Percentiles rank a stretch among this genome's conserved stretches.
Evolutionary conservation across 768 basidiomycete genomes (phyloP).

Genomic region (Rhodocollybia butyracea): DNA sequence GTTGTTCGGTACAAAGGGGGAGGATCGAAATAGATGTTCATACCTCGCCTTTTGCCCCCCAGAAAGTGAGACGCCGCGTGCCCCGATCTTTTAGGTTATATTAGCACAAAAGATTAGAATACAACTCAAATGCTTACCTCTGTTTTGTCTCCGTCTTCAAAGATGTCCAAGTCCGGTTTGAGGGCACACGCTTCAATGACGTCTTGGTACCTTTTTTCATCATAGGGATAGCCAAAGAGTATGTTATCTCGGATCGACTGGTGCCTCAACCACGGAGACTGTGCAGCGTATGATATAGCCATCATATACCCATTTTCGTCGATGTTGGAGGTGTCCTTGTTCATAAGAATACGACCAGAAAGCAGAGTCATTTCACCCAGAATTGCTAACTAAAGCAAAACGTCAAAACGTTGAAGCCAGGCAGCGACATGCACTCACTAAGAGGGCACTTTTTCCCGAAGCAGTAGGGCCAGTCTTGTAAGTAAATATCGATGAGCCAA

Average conservation of each 20-base stretch:
- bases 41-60: slow-evolving; percentile 83
- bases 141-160: slow-evolving; percentile 85
- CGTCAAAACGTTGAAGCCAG: neutral
- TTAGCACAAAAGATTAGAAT: too few species aligned
- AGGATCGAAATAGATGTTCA: slow-evolving; percentile 15
- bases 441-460: slow-evolving; percentile 77
- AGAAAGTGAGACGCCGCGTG: slow-evolving; percentile 68
- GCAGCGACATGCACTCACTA: slow-evolving; percentile 37
- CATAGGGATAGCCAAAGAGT: slow-evolving; percentile 69
- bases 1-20: too few species aligned
- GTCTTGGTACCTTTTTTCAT: slow-evolving; percentile 68
- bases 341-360: slow-evolving; percentile 53
- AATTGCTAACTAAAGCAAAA: slow-evolving; percentile 51
- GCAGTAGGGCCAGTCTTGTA: slow-evolving; percentile 83
- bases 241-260: slow-evolving; percentile 81
- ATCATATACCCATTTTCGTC: slow-evolving; percentile 62
- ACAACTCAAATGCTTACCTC: too few species aligned
- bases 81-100: neutral
- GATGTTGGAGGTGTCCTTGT: slow-evolving; percentile 57
- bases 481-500: too few species aligned
- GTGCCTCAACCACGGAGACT: slow-evolving; percentile 68
- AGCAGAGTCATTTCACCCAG: slow-evolving; percentile 68
- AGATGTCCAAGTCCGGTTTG: slow-evolving; percentile 70
- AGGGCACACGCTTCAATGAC: slow-evolving; percentile 88
- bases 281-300: slow-evolving; percentile 68